Evolutionary conservation across 129 eudicot species (phyloP).

Genomic region (Centaurea solstitialis): DNA sequence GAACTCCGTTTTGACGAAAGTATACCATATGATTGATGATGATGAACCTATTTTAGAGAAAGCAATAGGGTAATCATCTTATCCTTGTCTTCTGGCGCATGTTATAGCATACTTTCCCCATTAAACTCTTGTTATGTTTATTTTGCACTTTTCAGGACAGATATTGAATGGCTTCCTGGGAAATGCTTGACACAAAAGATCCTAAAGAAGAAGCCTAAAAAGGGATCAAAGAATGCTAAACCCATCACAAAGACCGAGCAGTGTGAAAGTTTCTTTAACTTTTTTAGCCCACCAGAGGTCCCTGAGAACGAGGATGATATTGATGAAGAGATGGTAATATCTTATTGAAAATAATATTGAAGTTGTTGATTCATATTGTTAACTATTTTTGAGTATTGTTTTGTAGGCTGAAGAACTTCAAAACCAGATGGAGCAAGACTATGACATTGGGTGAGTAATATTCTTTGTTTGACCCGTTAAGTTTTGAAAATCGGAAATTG

Average conservation of each 20-base stretch:
- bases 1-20: conserved; percentile 65
- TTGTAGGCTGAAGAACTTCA: conserved; percentile 79
- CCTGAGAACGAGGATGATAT: conserved; percentile 76
- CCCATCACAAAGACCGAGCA: conserved; percentile 67
- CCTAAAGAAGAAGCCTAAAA: conserved; percentile 67
- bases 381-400: not conserved
- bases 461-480: not conserved
- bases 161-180: conserved; percentile 81
- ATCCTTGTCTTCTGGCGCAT: not conserved
- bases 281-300: conserved; percentile 68
- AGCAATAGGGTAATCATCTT: conserved; percentile 66
- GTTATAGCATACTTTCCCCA: not conserved
- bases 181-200: conserved; percentile 81
- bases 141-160: conserved; percentile 50
- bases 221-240: conserved; percentile 68
- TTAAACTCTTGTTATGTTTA: not conserved
- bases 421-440: conserved; percentile 63
- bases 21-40: conserved; percentile 86
- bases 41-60: conserved; percentile 90
- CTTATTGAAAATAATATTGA: not conserved
- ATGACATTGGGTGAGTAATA: conserved; percentile 66
- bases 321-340: conserved; percentile 67
- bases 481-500: not conserved
- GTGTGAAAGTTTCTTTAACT: conserved; percentile 83
- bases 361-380: not conserved